Conservation (phyloP, 2,329 filamentous ascomycete genomes). For the Hymenotorrendiella dingleyae region DNA sequence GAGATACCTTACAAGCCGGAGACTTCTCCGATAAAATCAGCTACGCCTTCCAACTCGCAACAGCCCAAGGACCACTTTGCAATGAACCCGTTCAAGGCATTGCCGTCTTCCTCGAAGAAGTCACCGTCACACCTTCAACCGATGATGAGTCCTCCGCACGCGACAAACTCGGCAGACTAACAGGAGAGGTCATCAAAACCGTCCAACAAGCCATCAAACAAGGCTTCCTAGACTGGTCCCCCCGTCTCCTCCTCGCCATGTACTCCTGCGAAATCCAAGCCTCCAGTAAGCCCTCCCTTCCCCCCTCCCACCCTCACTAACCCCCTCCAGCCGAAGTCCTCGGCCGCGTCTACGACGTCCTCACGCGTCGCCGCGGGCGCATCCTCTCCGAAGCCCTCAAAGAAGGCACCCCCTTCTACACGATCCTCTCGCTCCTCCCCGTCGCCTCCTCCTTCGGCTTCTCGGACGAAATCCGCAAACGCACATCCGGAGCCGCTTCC, state of each 20-base stretch:
- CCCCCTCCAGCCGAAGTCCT: constrained; percentile 69
- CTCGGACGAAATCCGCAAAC: constrained; percentile 91
- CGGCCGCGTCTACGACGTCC: constrained; percentile 91
- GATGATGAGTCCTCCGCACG: constrained; percentile 49
- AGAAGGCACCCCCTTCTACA: constrained; percentile 94
- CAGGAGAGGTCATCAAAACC: constrained; percentile 87
- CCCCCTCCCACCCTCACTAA: constrained; percentile 21
- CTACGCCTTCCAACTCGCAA: constrained; percentile 92
- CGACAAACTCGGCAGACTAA: constrained; percentile 72
- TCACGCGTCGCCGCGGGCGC: constrained; percentile 85
- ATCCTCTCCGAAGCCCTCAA: constrained; percentile 90
- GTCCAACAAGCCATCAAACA: constrained; percentile 76
- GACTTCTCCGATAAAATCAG: constrained; percentile 85
- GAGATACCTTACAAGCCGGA: constrained; percentile 49
- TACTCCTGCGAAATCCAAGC: constrained; percentile 98
- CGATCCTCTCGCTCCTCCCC: constrained; percentile 79
- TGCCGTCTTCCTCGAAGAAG: constrained; percentile 81
- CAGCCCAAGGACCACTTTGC: constrained; percentile 82
- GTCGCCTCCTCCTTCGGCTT: constrained; percentile 97
- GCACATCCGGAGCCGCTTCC: constrained; percentile 82
- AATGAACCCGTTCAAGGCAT: constrained; percentile 90
- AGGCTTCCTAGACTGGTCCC: constrained; percentile 92
- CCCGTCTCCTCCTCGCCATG: constrained; percentile 93
- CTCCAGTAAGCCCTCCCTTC: constrained; percentile 54
- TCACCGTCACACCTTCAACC: constrained; percentile 53